Base-by-base conservation (phyloP, 2,329 filamentous ascomycete species). In the Colletotrichum agaves region DNA sequence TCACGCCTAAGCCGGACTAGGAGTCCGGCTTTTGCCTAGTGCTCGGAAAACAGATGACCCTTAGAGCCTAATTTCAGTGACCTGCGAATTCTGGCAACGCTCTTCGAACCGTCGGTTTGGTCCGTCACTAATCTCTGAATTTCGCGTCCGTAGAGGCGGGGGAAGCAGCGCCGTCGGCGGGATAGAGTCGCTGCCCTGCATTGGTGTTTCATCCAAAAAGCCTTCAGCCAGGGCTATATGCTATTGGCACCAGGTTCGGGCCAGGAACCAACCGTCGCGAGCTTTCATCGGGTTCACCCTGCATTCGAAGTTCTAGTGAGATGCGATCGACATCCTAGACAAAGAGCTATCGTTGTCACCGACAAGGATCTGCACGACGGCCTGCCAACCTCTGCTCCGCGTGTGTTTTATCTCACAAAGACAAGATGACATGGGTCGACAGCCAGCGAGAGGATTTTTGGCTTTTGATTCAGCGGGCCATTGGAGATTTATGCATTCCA, bases 331-430 rank as follows among this genome's bases (percentile, higher is more conserved):
- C 61, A 41, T 41, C 17, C 50, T 33, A 55, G 61, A 27, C 13
- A 47, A 13, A 55, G 47, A 53, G 46, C 61, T 41, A 60, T 64
- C 31, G 12, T 60, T 31, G 47, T 47, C n/a, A 5, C 43, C 21
- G 35, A 59, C 23, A 43, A 12, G 31, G 61, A 55, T 64, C 64
- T 60, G 46, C 64, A 64, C 39, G 61, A 62, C 62, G 49, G 63
- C 47, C 27, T 37, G 43, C 57, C 47, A n/a, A 27, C 12, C n/a
- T 55, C 37, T n/a, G 21, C 66, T 57, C 35, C 49, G 49, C 35
- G 41, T 41, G 52, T 43, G 46, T 47, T 21, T 23, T 21, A 49
- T 55, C 53, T 39, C 33, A 13, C 39, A 47, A 53, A 59, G 44
- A 47, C 53, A 64, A 49, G 53, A 53, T 60, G 53, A 35, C 19